Percentiles rank a stretch among this genome's conserved stretches.
Evolutionary conservation across 306 rosid genomes (phyloP).

Genomic region (Myrica gale): DNA sequence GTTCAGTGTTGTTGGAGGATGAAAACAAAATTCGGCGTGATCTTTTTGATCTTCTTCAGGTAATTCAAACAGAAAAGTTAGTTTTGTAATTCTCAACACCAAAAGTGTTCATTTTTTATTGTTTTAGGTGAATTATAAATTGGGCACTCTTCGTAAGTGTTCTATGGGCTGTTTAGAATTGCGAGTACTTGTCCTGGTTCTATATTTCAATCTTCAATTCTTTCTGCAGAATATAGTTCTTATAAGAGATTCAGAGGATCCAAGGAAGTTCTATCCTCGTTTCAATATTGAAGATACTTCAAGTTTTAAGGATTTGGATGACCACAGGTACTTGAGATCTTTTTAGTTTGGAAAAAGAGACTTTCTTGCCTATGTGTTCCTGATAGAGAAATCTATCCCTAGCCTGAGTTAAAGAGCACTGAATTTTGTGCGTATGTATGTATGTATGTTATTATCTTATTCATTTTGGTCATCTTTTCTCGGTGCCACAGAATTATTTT

Average conservation of each 20-base stretch:
- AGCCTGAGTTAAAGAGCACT: neutral
- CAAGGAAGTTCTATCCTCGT: constrained; percentile 81
- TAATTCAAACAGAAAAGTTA: neutral
- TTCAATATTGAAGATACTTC: constrained; percentile 92
- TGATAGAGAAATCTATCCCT: neutral
- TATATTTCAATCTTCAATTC: constrained; percentile 27
- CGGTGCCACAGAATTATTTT: constrained; percentile 14
- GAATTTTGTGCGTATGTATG: neutral
- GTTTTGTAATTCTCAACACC: neutral
- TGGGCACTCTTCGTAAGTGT: neutral
- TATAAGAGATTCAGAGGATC: constrained; percentile 79
- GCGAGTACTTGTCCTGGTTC: constrained; percentile 9
- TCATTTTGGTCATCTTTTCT: constrained; percentile 12
- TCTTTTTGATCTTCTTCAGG: constrained; percentile 85
- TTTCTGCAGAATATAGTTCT: constrained; percentile 82
- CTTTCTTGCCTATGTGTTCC: neutral
- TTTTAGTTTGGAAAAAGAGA: constrained; percentile 4
- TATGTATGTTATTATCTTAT: neutral
- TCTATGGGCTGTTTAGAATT: neutral
- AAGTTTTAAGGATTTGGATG: constrained; percentile 83
- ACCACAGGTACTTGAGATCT: constrained; percentile 53
- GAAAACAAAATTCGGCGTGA: constrained; percentile 52
- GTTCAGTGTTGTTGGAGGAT: constrained; percentile 52
- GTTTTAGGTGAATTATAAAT: constrained; percentile 4
- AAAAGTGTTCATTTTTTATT: neutral